These are phyloP conservation scores for Acer yangbiense DNA, from an alignment of 345 rosid species.

Conservation along the genomic window DNA sequence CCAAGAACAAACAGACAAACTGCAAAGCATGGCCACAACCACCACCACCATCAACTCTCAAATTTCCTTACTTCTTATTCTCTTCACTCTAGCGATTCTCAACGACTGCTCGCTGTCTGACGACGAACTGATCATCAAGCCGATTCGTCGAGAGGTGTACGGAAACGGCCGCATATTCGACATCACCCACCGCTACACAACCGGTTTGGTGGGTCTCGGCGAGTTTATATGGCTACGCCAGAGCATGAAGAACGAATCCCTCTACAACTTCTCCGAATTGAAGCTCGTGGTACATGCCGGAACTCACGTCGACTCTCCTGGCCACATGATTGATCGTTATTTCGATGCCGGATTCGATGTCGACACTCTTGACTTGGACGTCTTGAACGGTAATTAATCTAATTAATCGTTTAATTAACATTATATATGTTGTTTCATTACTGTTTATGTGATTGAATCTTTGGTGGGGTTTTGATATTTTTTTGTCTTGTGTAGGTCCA, in stretches of 20 bases:
- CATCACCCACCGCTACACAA: conserved; percentile 42
- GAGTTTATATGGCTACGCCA: conserved; percentile 37
- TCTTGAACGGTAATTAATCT: conserved; percentile 32
- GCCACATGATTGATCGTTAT: conserved; percentile 47
- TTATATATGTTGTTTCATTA: too few species aligned
- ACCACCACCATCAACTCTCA: neutral
- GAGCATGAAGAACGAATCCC: conserved; percentile 53
- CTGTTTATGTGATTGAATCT: too few species aligned
- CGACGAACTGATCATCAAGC: neutral
- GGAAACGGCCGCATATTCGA: conserved; percentile 46
- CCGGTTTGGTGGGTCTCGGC: conserved; percentile 51
- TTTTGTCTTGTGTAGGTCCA: neutral
- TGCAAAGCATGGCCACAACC: neutral
- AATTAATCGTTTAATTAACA: neutral
- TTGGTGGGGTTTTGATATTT: neutral
- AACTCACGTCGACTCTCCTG: conserved; percentile 60
- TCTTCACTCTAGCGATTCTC: conserved; percentile 4
- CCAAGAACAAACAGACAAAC: neutral
- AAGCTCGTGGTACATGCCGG: conserved; percentile 49
- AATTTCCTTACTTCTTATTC: neutral
- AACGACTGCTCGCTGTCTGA: neutral
- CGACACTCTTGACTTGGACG: conserved; percentile 45
- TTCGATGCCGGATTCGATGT: conserved; percentile 53
- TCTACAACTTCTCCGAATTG: conserved; percentile 27
- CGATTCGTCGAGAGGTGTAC: conserved; percentile 34